Base-by-base conservation (phyloP, 108 stramenopile genomes). In the Cyclotella atomus region DNA sequence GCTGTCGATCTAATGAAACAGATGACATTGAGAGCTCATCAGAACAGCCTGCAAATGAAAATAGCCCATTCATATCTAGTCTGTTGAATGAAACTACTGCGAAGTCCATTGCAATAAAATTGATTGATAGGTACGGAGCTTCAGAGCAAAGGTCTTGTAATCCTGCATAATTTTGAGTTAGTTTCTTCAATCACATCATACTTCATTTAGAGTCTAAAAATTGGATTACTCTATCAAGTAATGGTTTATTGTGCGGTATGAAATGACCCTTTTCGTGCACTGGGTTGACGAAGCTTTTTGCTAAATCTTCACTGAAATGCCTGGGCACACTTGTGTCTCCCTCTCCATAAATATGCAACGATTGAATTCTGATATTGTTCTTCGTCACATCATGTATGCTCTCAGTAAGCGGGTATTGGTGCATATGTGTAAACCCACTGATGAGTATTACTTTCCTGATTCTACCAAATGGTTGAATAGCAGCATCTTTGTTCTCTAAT, bases 281-380 rank as follows among this genome's bases (percentile, higher is more conserved):
- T 25, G 59, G 68, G 21, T 79, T 33, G 8, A 19, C 12, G 59
- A 71, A 83, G 5, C 53, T 33, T 7, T 17, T 19, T 20, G 77
- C 67, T 16, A 83, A 50, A 30, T 76, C 50, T 24, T 70, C 41
- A 25, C 83, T 61, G 16, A 35, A 50, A 5, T 23, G 28, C 28
- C 64, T 75, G 14, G 64, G 70, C 14, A 84, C 83, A 50, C 70
- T 76, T 0, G 79, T 84, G 59, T 84, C 83, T 17, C 66, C 70
- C 3, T 65, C 33, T 27, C 83, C 83, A 32, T 75, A 71, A 41
- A 84, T 70, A 70, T 84, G 83, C 30, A 84, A 59, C 24, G 83
- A 80, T n/a, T 59, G 50, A 23, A 81, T 35, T 16, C 25, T 16
- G n/a, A 84, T 65, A 5, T 35, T 52, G 4, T 35, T 23, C 14